Base-by-base conservation (phyloP, 352 stramenopile genomes). In the Thalassiosira livingstoniorum region DNA sequence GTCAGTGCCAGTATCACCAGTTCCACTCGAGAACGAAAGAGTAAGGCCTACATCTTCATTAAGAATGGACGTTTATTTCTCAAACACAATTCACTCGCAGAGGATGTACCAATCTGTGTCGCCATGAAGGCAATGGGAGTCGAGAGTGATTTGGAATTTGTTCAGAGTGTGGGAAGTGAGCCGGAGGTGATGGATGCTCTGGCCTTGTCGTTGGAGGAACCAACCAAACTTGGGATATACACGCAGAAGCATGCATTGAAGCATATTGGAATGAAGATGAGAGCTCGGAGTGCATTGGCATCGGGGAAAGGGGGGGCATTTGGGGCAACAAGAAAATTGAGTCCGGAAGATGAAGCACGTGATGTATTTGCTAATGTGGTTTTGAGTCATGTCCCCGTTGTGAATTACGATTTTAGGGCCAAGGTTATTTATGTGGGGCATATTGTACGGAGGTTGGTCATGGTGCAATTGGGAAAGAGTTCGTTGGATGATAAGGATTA, bases 401-500 rank as follows among this genome's bases (percentile, higher is more conserved):
- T 97, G 34, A 94, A 98, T 88, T 99, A 98, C 83, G 97, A 99
- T 90, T 99, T 99, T 80, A 92, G 96, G 29, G 92, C 97, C 25
- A 99, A 99, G 90, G 96, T 94, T 51, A 98, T 99, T 79, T 99
- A 99, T 89, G 95, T 99, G 27, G 96, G 96, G 13, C 97, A 99
- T 84, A 99, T 99, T 91, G 96, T 98, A 35, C 93, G 97, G 29
- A 94, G 97, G 37, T 91, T 97, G 31, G 77, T 97, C 13, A 88
- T 95, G 63, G 94, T 95, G 21, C 86, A 95, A 57, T 68, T 96
- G 29, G 94, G 96, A 51, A 94, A 96, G 65, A 96, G 92, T 70
- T 92, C 92, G 5, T 88, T 99, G 61, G 97, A 99, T 85, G 97
- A 99, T 89, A 99, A 99, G 87, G 98, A 99, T 90, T 99, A 99